phyloP scores from a whole-genome alignment of 2,329 filamentous ascomycete genomes.

The Botrytis hyacinthi region DNA sequence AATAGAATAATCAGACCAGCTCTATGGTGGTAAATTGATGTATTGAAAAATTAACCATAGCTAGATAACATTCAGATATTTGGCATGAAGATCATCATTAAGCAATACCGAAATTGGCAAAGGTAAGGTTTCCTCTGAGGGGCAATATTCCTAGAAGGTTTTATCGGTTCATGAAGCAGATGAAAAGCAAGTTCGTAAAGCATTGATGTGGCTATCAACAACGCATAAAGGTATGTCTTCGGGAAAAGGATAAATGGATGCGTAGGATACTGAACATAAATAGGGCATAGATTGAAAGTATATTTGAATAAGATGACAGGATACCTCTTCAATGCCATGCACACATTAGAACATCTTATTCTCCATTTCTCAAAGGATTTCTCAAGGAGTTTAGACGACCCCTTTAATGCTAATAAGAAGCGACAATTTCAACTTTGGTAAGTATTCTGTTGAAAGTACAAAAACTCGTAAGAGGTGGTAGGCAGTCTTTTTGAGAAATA shows the following conservation, averaged over 20 bases:
- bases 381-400: neutral
- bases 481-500: neutral
- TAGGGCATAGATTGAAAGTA: constrained; percentile 1
- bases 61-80: neutral
- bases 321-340: neutral
- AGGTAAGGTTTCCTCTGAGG: neutral
- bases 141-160: neutral
- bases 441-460: too few species aligned
- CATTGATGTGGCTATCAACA: neutral
- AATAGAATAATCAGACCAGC: constrained; percentile 6
- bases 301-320: constrained; percentile 9
- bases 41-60: neutral
- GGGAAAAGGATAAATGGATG: neutral
- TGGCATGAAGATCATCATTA: constrained; percentile 6
- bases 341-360: neutral
- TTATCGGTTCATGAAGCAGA: neutral
- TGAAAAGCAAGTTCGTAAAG: neutral
- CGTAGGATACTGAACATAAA: neutral
- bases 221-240: neutral
- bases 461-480: neutral
- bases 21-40: neutral
- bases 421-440: neutral
- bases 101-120: neutral
- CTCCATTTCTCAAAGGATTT: neutral
- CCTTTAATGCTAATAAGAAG: neutral